phyloP scores from a whole-genome alignment of 768 basidiomycete genomes.

The Exsudoporus frostii region DNA sequence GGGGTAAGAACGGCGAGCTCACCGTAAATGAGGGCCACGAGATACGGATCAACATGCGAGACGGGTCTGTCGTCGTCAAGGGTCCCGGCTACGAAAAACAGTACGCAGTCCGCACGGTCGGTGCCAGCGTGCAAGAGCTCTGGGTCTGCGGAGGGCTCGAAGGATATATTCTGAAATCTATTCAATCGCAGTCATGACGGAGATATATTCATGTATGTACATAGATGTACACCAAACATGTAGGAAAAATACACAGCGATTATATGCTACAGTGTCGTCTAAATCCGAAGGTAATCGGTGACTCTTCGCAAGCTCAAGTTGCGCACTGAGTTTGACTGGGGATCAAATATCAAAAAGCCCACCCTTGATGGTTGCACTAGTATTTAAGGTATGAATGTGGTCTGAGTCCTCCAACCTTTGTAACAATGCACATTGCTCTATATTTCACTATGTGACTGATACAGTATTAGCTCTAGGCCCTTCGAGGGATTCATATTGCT shows the following conservation, averaged over 20 bases:
- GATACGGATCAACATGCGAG: conserved; percentile 63
- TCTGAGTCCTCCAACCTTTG: no score
- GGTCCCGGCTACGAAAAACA: conserved; percentile 43
- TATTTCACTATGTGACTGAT: not conserved
- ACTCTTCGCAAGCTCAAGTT: not conserved
- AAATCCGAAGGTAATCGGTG: no score
- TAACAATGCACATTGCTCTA: not conserved
- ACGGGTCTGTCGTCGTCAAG: conserved; percentile 63
- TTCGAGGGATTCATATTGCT: conserved; percentile 19
- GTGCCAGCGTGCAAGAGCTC: conserved; percentile 93
- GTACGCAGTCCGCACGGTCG: conserved; percentile 74
- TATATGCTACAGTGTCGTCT: not conserved
- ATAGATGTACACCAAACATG: not conserved
- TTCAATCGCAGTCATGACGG: conserved; percentile 37
- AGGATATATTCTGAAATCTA: conserved; percentile 80
- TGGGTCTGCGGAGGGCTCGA: conserved; percentile 96
- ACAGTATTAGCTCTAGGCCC: not conserved
- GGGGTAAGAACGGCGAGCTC: conserved; percentile 77
- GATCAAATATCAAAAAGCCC: not conserved
- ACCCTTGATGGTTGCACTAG: not conserved
- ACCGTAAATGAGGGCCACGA: conserved; percentile 74
- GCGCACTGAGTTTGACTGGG: not conserved
- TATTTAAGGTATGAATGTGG: not conserved
- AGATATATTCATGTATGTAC: not conserved
- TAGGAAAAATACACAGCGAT: not conserved